Evolutionary conservation across 805 yeast genomes (phyloP).

Genomic region (Saccharomycopsis sp.): DNA sequence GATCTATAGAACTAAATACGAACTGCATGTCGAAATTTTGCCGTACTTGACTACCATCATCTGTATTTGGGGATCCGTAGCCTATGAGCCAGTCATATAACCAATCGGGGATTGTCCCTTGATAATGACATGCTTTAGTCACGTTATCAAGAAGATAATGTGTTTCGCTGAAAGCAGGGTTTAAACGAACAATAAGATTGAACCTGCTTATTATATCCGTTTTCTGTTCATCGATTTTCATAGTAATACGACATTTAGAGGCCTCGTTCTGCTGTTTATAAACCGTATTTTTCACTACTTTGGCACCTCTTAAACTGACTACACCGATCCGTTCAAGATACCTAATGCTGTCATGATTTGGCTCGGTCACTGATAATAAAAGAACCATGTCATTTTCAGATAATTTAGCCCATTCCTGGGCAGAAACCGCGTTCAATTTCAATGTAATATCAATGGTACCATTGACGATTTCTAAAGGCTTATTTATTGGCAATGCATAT

Average conservation of each 20-base stretch:
- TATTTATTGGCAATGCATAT: conserved; percentile 21
- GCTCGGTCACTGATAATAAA: conserved; percentile 22
- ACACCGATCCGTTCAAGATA: conserved; percentile 23
- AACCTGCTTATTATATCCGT: not conserved
- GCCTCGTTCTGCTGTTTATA: conserved; percentile 11
- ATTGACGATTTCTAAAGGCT: not conserved
- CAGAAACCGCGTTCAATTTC: conserved; percentile 19
- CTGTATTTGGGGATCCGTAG: conserved; percentile 27
- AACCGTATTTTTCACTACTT: conserved; percentile 17
- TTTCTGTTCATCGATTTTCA: not conserved
- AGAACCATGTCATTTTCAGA: conserved; percentile 25
- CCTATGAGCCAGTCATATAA: conserved; percentile 29
- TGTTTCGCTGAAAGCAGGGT: not conserved
- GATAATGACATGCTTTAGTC: not conserved
- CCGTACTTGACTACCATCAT: conserved; percentile 16
- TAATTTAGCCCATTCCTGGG: conserved; percentile 28
- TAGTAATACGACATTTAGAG: not conserved
- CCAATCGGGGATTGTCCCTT: conserved; percentile 28
- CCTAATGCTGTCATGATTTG: conserved; percentile 11
- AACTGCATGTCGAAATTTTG: conserved; percentile 23
- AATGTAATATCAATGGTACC: conserved; percentile 3
- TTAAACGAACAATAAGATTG: not conserved
- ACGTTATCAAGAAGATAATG: not conserved
- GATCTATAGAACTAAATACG: conserved; percentile 25
- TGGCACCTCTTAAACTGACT: conserved; percentile 23